Base-by-base conservation (phyloP, 306 rosid species). In the Cicer bijugum region DNA sequence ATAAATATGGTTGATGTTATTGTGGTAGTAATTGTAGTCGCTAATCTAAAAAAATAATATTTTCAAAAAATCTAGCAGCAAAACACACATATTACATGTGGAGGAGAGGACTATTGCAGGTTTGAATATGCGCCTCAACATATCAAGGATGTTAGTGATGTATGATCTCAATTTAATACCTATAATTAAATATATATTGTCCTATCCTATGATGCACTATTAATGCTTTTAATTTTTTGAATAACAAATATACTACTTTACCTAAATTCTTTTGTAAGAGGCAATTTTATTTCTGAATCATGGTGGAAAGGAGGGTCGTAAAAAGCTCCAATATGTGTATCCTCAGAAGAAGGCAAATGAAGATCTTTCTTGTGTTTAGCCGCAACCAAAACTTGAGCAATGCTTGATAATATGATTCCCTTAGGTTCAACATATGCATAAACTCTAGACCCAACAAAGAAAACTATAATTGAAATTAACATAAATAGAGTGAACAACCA, bases 241-340 rank as follows among this genome's bases (percentile, higher is more conserved):
- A 23, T 23, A 23, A 23, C 4, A 2, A 23, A 23, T 23, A 23
- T 23, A 23, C 33, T 23, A 23, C 33, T 23, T 43, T 73, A 90
- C 97, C 88, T 83, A 15, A 71, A 88, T 2, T 84, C 77, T 37
- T 72, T 59, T 39, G 92, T 81, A 60, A 77, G 88, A 74, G 86
- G 82, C 5, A 82, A 73, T 72, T 88, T 88, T 9, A 8, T 5
- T 9, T 80, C 75, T 4, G 62, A 64, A 61, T 23, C 68, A 12
- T 52, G 76, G 6, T 74, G 20, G 1, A 71, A 37, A 2, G 89
- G 86, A 14, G 83, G 90, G 75, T 83, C 92, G 45, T 84, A 84
- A 67, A 79, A 83, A 0, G 15, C 11, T 9, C 12, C 75, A 28
- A 28, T 28, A 0, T 12, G 14, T 1, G 12, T 14, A 23, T 71